These are phyloP conservation scores for Diddensiella transvaalensis DNA, from an alignment of 805 yeast genomes.

Conservation along the genomic window DNA sequence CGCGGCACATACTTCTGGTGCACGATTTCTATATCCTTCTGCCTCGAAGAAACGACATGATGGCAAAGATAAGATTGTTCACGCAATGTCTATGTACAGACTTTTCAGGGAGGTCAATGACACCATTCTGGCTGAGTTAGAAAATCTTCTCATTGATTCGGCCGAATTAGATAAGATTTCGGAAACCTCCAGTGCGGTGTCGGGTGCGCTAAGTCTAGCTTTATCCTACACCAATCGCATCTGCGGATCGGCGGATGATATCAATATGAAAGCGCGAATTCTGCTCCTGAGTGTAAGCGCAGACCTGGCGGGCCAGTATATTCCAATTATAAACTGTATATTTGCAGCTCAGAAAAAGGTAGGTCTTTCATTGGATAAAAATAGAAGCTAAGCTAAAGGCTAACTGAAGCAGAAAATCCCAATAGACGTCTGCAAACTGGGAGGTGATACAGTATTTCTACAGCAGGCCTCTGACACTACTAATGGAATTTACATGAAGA, in stretches of 20 bases:
- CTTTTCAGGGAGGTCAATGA: slow-evolving; percentile 81
- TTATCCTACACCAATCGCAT: slow-evolving; percentile 73
- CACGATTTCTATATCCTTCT: slow-evolving; percentile 66
- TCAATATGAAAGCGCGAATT: slow-evolving; percentile 59
- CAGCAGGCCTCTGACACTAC: slow-evolving; percentile 98
- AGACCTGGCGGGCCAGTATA: slow-evolving; percentile 76
- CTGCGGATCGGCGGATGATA: slow-evolving; percentile 45
- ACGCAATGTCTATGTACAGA: slow-evolving; percentile 65
- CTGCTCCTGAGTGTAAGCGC: slow-evolving; percentile 63
- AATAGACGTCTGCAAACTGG: slow-evolving; percentile 84
- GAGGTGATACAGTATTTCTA: slow-evolving; percentile 68
- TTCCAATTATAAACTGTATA: slow-evolving; percentile 91
- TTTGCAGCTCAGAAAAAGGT: slow-evolving; percentile 84
- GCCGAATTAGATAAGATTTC: slow-evolving; percentile 24
- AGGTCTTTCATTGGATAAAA: not conserved
- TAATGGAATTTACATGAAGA: slow-evolving; percentile 74
- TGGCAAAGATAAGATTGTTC: slow-evolving; percentile 21
- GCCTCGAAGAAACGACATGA: slow-evolving; percentile 3
- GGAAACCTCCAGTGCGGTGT: slow-evolving; percentile 38
- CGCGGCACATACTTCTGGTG: slow-evolving; percentile 68
- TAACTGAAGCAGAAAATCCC: slow-evolving; percentile 63
- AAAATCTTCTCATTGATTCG: slow-evolving; percentile 41
- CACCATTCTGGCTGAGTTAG: slow-evolving; percentile 57
- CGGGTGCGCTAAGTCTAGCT: slow-evolving; percentile 82
- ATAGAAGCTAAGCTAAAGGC: not conserved